Base-by-base conservation (phyloP, 352 stramenopile species). In the Phytophthora hibernalis region DNA sequence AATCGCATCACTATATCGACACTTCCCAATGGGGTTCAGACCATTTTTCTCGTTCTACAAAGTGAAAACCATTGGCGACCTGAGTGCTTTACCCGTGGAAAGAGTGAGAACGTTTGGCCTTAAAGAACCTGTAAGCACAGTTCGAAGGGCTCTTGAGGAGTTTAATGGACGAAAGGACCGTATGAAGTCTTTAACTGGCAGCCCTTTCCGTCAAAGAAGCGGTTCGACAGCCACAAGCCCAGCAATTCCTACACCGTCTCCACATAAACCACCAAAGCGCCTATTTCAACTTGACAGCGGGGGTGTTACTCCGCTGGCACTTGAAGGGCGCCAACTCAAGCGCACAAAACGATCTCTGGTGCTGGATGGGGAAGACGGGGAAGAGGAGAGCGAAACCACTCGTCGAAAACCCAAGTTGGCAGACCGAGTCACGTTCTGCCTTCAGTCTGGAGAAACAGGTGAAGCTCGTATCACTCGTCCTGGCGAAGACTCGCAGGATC, bases 1-100 rank as follows among this genome's bases (percentile, higher is more conserved):
- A 13, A 86, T 93, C 40, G 58, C 78, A 12, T 62, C 53, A 10
- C 50, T 92, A 2, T 80, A 85, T 52, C 57, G 65, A 5, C 70
- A 89, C 59, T 83, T 94, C 20, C 77, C 86, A 1, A 65, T 85
- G 21, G 68, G 54, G 5, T 89, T 92, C 47, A 68, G 81, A 16
- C 74, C 65, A 20, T 77, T 93, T 40, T 82, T 87, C 28, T 75
- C 72, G 18, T 88, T 87, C 11, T 83, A 86, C 71, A 87, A 90
- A 50, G 78, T 94, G 50, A 79, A 83, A 31, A 92, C 84, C 0
- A 77, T 94, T 26, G 82, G 86, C 21, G 79, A 94, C 64, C 54
- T 92, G 52, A 88, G 80, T 50, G 62, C 74, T 0, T 79, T 87
- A 59, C 51, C 68, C 0, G 38, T 80, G 12, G 69, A 81, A 37